Conservation (phyloP, 2,329 filamentous ascomycete genomes). For the Ophiostoma tasmaniense region DNA sequence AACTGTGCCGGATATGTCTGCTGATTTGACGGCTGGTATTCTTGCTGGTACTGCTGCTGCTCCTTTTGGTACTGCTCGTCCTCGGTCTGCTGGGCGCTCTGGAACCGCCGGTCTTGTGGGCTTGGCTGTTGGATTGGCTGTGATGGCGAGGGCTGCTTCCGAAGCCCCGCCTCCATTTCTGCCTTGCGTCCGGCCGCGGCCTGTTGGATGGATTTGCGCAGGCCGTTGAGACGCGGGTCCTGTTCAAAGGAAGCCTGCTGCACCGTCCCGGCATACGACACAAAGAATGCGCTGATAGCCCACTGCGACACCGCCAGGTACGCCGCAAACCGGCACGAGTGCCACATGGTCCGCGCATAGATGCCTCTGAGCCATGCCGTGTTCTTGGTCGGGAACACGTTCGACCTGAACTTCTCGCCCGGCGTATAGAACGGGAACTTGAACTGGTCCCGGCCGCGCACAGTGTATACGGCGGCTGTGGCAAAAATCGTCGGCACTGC, state of each 20-base stretch:
- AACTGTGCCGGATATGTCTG: background rate
- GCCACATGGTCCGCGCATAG: constrained; percentile 18
- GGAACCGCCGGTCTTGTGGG: background rate
- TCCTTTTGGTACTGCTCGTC: background rate
- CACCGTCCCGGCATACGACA: background rate
- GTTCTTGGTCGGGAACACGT: constrained; percentile 14
- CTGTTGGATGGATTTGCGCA: background rate
- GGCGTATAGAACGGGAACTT: constrained; percentile 21
- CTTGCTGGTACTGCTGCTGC: constrained; percentile 2
- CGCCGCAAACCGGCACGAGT: constrained; percentile 14
- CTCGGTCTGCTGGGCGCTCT: constrained; percentile 6
- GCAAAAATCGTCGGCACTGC: constrained; percentile 15
- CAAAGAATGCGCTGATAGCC: constrained; percentile 2
- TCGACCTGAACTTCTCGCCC: constrained; percentile 15
- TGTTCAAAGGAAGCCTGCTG: too few species aligned
- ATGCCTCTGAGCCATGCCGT: constrained; percentile 9
- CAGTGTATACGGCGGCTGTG: constrained; percentile 9
- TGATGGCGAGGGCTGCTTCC: background rate
- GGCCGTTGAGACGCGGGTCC: background rate
- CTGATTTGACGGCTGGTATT: background rate
- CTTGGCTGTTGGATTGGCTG: background rate
- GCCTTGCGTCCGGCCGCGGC: background rate
- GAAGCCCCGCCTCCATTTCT: too few species aligned
- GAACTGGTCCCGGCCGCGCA: constrained; percentile 18
- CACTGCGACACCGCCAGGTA: constrained; percentile 17